Percentiles rank a stretch among this genome's conserved stretches.
These are phyloP conservation scores for Sergeia podlipaevii DNA, from an alignment of 208 protist species.

Conservation along the genomic window DNA sequence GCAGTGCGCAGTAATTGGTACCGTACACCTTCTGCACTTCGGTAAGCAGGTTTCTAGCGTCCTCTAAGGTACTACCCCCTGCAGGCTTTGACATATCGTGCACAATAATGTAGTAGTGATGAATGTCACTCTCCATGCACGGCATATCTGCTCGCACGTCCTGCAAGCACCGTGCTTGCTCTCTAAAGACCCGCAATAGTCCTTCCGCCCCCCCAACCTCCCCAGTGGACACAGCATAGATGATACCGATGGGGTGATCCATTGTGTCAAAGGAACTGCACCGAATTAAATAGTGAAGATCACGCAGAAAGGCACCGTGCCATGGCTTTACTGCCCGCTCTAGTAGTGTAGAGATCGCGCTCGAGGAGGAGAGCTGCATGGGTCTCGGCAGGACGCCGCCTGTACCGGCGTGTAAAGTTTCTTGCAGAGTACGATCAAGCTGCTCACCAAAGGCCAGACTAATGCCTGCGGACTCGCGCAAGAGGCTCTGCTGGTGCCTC, in stretches of 20 bases:
- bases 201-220: constrained; percentile 50
- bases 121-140: constrained; percentile 67
- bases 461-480: constrained; percentile 34
- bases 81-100: constrained; percentile 51
- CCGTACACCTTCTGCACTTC: constrained; percentile 51
- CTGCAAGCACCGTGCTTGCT: constrained; percentile 24
- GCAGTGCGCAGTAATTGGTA: constrained; percentile 42
- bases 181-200: constrained; percentile 38
- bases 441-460: constrained; percentile 78
- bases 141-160: constrained; percentile 41
- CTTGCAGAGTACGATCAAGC: constrained; percentile 43
- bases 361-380: constrained; percentile 7
- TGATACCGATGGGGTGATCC: constrained; percentile 71
- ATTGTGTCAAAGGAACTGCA: constrained; percentile 72
- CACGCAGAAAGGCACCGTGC: constrained; percentile 48
- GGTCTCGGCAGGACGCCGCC: constrained; percentile 23
- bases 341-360: constrained; percentile 29
- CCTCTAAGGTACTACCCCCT: constrained; percentile 20
- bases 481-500: constrained; percentile 28
- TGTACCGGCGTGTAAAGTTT: background rate
- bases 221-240: constrained; percentile 55
- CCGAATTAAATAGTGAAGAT: constrained; percentile 56
- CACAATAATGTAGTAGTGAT: constrained; percentile 67
- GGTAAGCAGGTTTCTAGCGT: constrained; percentile 30
- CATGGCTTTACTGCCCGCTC: constrained; percentile 58